phyloP scores from a whole-genome alignment of 106 monocot genomes.

The Allium cepa region DNA sequence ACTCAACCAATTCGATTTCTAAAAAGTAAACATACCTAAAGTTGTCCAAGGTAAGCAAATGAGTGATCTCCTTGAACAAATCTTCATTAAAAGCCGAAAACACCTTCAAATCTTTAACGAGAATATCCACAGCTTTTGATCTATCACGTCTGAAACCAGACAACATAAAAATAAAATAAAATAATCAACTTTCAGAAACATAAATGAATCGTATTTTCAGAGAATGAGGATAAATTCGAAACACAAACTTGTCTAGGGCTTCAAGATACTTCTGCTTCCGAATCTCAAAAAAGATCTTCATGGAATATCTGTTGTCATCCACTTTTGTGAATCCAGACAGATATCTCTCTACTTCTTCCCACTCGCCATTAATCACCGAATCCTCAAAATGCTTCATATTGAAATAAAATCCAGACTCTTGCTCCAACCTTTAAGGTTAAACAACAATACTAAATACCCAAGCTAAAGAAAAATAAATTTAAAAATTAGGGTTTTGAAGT shows the following conservation, averaged over 20 bases:
- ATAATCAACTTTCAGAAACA: neutral
- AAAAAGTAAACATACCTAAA: neutral
- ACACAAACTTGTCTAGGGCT: slow-evolving; percentile 8
- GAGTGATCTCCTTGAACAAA: slow-evolving; percentile 14
- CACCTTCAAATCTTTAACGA: slow-evolving; percentile 4
- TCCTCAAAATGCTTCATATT: slow-evolving; percentile 18
- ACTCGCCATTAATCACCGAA: slow-evolving; percentile 8
- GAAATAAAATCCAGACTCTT: slow-evolving; percentile 16
- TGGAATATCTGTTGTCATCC: slow-evolving; percentile 7
- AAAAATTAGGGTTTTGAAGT: slow-evolving; percentile 6
- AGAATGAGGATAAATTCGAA: neutral
- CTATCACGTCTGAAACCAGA: slow-evolving; percentile 5
- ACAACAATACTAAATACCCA: no score
- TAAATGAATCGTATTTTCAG: neutral
- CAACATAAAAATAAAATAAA: neutral
- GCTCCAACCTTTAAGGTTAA: slow-evolving; percentile 2
- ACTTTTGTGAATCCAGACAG: slow-evolving; percentile 11
- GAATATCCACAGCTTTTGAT: slow-evolving; percentile 9
- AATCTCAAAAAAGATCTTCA: slow-evolving; percentile 18
- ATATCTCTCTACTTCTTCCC: slow-evolving; percentile 13
- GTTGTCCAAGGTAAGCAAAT: slow-evolving; percentile 8
- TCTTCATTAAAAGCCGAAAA: slow-evolving; percentile 3
- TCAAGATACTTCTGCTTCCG: slow-evolving; percentile 16
- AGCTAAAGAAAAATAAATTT: neutral
- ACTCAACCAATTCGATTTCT: no score